phyloP scores from a whole-genome alignment of 192 early-diverging fungal species.

The Coemansia guatemalensis region DNA sequence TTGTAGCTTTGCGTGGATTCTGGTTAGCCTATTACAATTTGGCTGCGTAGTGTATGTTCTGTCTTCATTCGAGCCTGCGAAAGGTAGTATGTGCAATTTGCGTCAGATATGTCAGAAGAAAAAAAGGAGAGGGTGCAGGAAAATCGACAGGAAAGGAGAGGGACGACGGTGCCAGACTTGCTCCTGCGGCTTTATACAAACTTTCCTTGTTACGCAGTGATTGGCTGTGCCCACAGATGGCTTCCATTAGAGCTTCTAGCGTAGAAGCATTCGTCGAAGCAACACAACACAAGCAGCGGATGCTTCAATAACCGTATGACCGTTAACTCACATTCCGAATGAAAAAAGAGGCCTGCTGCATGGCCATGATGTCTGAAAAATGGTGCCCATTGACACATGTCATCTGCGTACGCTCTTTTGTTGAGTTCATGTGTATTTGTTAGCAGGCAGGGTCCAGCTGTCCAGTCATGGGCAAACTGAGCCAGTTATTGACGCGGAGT shows the following conservation, averaged over 20 bases:
- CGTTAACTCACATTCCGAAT: neutral
- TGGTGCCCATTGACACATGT: too few relatives aligned
- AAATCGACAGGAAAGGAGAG: neutral
- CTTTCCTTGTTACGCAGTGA: neutral
- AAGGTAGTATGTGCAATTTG: slow-evolving; percentile 3
- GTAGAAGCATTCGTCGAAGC: neutral
- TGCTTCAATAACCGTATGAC: neutral
- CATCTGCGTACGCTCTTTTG: too few relatives aligned
- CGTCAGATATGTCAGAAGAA: neutral
- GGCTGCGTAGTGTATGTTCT: slow-evolving; percentile 2
- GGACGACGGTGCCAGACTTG: neutral
- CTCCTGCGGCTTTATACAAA: neutral
- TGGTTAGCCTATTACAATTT: neutral
- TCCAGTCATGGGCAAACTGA: too few relatives aligned
- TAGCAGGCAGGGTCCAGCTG: neutral
- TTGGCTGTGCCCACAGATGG: neutral
- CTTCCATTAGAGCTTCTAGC: neutral
- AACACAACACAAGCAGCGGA: neutral
- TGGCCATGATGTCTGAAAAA: neutral
- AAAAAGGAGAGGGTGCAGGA: neutral
- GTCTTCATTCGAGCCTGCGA: slow-evolving; percentile 5
- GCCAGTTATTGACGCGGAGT: neutral
- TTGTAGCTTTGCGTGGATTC: neutral
- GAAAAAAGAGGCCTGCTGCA: neutral
- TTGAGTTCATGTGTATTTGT: neutral